Base-by-base conservation (phyloP, 441 rosid genomes). In the Mallotus repandus region DNA sequence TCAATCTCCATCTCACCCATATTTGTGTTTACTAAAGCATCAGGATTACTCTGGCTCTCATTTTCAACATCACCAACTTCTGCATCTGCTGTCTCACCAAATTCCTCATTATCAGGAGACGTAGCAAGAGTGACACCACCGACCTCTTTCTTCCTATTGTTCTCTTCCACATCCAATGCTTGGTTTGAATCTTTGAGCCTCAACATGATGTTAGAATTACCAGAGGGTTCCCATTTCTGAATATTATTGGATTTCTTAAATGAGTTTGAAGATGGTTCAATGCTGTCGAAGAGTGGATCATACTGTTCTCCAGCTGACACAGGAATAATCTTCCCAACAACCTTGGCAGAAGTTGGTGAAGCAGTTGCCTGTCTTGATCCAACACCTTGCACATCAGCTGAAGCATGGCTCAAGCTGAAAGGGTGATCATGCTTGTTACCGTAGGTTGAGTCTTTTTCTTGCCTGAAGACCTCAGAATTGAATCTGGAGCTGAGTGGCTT, bases 251-350 rank as follows among this genome's bases (percentile, higher is more conserved):
- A 64, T 75, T 84, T 84, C 69, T 80, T 79, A 77, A 72, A 68
- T 2, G 81, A 78, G 64, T 78, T 84, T 71, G 89, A 77, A 15
- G 80, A 75, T 68, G 93, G 93, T 78, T 92, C 97, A 68, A 90
- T 78, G 80, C 97, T 88, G 86, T 94, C 98, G 50, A 92, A 81
- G 57, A 91, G 85, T 5, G 98, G 98, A 81, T 94, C 97, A 80
- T 92, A 94, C 81, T 86, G 91, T 73, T 86, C 89, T 53, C 83
- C 80, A 56, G 77, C 84, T 8, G 84, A 80, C 66, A 53, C 78
- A 4, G 81, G 77, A 79, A 77, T 72, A 78, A 67, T 43, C 55
- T 79, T 85, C 60, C 79, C 81, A 19, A 73, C 48, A 60, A 77
- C 84, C 66, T 68, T 76, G 61, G 82, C 68, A 45, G 87, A 84